Conservation (phyloP, 768 basidiomycete genomes). For the Boletus pseudopeckii region DNA sequence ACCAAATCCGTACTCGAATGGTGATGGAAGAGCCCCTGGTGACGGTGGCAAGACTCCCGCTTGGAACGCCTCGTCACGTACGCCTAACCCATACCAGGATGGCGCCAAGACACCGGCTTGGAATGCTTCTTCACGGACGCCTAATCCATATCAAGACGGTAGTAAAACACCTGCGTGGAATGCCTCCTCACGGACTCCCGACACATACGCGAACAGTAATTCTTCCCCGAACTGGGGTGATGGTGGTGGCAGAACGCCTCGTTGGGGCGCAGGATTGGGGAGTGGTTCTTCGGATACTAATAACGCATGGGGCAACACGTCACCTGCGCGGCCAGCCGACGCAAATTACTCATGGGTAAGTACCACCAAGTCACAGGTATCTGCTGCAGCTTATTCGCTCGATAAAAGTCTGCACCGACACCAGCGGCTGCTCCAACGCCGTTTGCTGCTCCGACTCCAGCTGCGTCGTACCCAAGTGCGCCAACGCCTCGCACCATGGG, state of each 20-base stretch:
- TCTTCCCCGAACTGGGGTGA: constrained; percentile 27
- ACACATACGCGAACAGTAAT: constrained; percentile 39
- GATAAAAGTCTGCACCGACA: constrained; percentile 35
- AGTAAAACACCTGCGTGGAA: constrained; percentile 14
- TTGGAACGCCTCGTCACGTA: constrained; percentile 49
- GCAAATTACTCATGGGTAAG: constrained; percentile 33
- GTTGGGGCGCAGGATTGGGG: constrained; percentile 37
- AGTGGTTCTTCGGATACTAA: constrained; percentile 16
- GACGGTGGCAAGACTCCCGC: constrained; percentile 67
- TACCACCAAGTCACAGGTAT: constrained; percentile 20
- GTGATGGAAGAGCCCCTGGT: constrained; percentile 52
- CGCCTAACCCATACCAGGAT: constrained; percentile 53
- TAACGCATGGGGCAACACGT: constrained; percentile 28
- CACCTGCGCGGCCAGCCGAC: constrained; percentile 32
- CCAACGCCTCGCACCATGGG: constrained; percentile 32
- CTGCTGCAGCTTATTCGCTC: constrained; percentile 12
- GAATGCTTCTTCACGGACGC: constrained; percentile 48
- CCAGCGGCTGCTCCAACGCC: constrained; percentile 41
- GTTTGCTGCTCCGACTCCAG: constrained; percentile 31
- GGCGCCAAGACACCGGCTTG: constrained; percentile 50
- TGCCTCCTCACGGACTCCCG: constrained; percentile 46
- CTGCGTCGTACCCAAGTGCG: constrained; percentile 29
- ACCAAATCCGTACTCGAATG: constrained; percentile 62
- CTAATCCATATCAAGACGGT: constrained; percentile 46
- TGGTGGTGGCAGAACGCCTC: constrained; percentile 49